A percentile compares a stretch with the other conserved stretches of the same genome.
Conservation (phyloP, 179 eudicot species). For the Amaranthus tricolor region DNA sequence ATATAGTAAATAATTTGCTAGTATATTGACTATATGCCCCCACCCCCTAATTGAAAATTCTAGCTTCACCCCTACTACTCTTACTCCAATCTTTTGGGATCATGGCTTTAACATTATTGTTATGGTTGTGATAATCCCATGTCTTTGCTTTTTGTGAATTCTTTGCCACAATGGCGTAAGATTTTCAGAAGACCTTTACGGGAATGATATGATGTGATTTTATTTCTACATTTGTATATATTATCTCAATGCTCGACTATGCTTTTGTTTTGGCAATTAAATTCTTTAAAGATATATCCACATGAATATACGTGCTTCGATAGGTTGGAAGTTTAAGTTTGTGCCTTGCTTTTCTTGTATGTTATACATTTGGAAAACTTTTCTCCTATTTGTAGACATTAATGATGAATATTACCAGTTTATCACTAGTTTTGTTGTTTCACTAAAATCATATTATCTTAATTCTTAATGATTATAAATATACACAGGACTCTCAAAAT, state of each 20-base stretch:
- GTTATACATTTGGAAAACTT: background rate
- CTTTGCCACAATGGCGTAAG: no score
- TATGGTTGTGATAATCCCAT: no score
- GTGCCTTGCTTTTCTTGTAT: background rate
- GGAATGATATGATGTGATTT: background rate
- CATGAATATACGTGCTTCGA: background rate
- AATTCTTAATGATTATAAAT: background rate
- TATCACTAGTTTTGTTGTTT: background rate
- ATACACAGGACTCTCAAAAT: slow-evolving; percentile 49
- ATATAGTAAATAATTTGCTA: no score
- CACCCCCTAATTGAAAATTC: no score
- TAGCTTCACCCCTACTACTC: no score
- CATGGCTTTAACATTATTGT: no score
- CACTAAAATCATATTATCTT: background rate
- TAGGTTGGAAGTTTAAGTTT: background rate
- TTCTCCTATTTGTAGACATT: background rate
- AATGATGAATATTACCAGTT: background rate
- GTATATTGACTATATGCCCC: no score
- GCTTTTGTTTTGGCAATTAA: background rate
- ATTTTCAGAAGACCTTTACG: no score
- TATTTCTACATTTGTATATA: background rate
- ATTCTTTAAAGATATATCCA: background rate
- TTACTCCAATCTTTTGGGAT: no score
- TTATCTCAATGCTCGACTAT: slow-evolving; percentile 8
- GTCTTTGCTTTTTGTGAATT: no score